A percentile compares a stretch with the other conserved stretches of the same genome.
Conservation (phyloP, 768 basidiomycete genomes). For the Boletellus ananiceps region DNA sequence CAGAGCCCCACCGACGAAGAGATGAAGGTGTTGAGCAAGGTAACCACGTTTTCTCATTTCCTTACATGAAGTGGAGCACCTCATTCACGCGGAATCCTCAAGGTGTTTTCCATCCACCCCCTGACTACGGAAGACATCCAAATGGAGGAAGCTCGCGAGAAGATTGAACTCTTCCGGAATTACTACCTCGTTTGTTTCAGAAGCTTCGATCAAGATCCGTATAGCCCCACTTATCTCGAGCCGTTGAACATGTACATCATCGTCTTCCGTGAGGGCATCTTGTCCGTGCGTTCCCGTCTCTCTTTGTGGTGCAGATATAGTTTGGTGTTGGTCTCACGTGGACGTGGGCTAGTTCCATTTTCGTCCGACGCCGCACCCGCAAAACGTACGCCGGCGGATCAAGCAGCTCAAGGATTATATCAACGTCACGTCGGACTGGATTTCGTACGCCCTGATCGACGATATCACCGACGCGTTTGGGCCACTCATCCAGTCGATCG, state of each 20-base stretch:
- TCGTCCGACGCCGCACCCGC: slow-evolving; percentile 93
- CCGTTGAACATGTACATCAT: slow-evolving; percentile 99
- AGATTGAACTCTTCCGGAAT: slow-evolving; percentile 98
- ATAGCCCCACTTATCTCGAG: slow-evolving; percentile 94
- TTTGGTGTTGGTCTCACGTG: neutral
- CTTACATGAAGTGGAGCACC: neutral
- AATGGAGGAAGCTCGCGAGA: slow-evolving; percentile 99
- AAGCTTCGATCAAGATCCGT: slow-evolving; percentile 97
- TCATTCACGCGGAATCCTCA: slow-evolving; percentile 5
- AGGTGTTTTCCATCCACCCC: slow-evolving; percentile 97
- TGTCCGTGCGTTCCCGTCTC: slow-evolving; percentile 61
- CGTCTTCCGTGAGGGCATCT: slow-evolving; percentile 93
- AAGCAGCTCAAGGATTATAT: slow-evolving; percentile 99
- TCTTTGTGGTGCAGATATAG: neutral
- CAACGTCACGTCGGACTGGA: slow-evolving; percentile 98
- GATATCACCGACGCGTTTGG: slow-evolving; percentile 99
- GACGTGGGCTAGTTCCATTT: slow-evolving; percentile 79
- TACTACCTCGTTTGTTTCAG: slow-evolving; percentile 99
- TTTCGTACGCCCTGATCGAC: slow-evolving; percentile 98
- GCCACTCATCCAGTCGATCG: slow-evolving; percentile 95
- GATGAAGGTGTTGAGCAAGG: slow-evolving; percentile 96
- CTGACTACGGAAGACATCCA: slow-evolving; percentile 98
- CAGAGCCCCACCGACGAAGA: slow-evolving; percentile 94
- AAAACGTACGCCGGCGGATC: slow-evolving; percentile 95
- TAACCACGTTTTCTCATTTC: slow-evolving; percentile 26